These are phyloP conservation scores for Bisporella sp. DNA, from an alignment of 2,329 filamentous ascomycete species.

Conservation along the genomic window DNA sequence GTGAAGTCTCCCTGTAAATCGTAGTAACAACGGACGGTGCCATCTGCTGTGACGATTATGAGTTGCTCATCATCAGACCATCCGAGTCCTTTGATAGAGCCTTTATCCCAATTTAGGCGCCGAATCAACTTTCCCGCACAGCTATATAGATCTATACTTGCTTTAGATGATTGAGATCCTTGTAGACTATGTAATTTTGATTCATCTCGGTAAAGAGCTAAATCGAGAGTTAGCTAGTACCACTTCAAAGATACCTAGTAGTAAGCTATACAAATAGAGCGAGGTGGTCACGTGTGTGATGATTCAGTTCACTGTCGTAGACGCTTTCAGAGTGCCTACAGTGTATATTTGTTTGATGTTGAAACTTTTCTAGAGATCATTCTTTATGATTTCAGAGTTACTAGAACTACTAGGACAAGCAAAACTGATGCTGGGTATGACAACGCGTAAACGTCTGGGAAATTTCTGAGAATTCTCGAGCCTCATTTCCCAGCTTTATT, in stretches of 20 bases:
- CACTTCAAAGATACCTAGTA: slow-evolving; percentile 19
- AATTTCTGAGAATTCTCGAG: too few relatives aligned
- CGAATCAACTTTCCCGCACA: slow-evolving; percentile 84
- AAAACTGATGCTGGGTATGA: too few relatives aligned
- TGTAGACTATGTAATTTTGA: slow-evolving; percentile 75
- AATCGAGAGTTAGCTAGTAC: background rate
- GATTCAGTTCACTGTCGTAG: too few relatives aligned
- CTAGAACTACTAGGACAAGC: too few relatives aligned
- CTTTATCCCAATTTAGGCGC: slow-evolving; percentile 86
- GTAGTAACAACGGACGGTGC: slow-evolving; percentile 79
- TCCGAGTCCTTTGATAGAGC: slow-evolving; percentile 77
- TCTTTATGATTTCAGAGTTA: too few relatives aligned
- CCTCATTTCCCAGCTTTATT: too few relatives aligned
- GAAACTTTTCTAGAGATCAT: too few relatives aligned
- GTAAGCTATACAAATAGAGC: background rate
- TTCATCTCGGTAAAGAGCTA: slow-evolving; percentile 85
- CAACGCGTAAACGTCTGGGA: too few relatives aligned
- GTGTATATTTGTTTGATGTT: too few relatives aligned
- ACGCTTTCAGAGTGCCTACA: too few relatives aligned
- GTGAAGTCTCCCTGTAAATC: slow-evolving; percentile 93
- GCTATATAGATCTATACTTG: slow-evolving; percentile 90
- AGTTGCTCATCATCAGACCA: slow-evolving; percentile 97
- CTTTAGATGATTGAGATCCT: slow-evolving; percentile 63
- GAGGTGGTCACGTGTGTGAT: too few relatives aligned
- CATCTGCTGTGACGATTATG: slow-evolving; percentile 81